Base-by-base conservation (phyloP, 2,329 filamentous ascomycete species). In the Penicillium freii region DNA sequence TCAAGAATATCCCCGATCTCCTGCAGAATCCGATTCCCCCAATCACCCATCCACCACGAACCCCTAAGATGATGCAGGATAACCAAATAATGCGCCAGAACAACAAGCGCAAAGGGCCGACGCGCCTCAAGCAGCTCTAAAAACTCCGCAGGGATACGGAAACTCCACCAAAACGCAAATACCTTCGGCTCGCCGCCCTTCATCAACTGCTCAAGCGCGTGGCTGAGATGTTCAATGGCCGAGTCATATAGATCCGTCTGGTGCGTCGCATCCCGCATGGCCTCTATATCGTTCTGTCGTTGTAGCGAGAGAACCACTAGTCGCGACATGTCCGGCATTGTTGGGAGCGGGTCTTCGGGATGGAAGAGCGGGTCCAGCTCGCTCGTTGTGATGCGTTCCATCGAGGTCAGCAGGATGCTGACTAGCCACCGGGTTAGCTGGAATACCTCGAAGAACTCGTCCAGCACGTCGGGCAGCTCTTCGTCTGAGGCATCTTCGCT, bases 41-140 rank as follows among this genome's bases (percentile, higher is more conserved):
- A 86, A 39, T 87, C 86, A 21, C 85, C 80, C 29, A 90, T 75
- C 87, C 88, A 91, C 88, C 88, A 91, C 17, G 86, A 76, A 17
- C 78, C 72, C 59, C 87, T 82, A 60, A 88, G 77, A 34, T 81
- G 80, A 66, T 86, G 86, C 46, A 89, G 76, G 4, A 78, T 56
- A 9, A 80, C 74, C 0, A 73, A 73, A 58, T 75, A 80, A 58
- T 80, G 74, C 2, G 76, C 77, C 5, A 79, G 67, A 17, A 80
- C 67, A 15, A 76, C 71, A 10, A 80, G 60, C 1, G 77, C 76
- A 56, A 79, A 76, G 0, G 77, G 75, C 19, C 67, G 63, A 19
- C 73, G 69, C 51, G 73, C 66, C 15, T 66, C 61, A 3, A 78
- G 60, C 19, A 78, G 66, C 38, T 78, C 31, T 84, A 79, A 55